A percentile compares a stretch with the other conserved stretches of the same genome.
Conservation (phyloP, 2,329 filamentous ascomycete species). For the Cercospora canescens region DNA sequence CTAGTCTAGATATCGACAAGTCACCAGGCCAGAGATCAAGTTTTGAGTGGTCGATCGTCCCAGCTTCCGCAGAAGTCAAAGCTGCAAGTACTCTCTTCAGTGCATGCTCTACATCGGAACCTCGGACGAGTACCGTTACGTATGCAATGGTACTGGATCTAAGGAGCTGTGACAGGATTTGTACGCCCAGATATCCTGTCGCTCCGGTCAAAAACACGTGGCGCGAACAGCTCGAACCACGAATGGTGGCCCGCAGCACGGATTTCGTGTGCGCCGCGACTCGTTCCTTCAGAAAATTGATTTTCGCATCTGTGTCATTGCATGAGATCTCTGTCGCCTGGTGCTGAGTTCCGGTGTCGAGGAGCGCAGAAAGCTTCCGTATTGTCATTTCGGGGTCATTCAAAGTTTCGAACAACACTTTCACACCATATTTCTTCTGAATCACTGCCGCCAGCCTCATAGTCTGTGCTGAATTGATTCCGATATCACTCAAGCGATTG, state of each 20-base stretch:
- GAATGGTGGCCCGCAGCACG: not conserved
- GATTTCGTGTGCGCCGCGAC: not conserved
- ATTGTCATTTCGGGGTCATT: not conserved
- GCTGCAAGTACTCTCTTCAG: not conserved
- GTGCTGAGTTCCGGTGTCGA: not conserved
- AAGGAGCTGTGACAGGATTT: not conserved
- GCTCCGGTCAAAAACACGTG: not conserved
- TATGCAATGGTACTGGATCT: not conserved
- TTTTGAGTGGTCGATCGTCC: not conserved
- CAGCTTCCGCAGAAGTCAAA: not conserved
- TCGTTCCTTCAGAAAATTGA: not conserved
- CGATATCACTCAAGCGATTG: constrained; percentile 2
- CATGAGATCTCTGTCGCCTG: not conserved
- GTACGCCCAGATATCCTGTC: not conserved
- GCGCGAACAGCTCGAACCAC: not conserved
- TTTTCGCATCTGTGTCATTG: not conserved
- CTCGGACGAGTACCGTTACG: not conserved
- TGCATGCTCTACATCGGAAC: not conserved
- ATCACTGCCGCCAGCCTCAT: constrained; percentile 6
- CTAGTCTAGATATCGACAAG: not conserved
- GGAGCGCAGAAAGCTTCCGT: not conserved
- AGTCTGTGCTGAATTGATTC: constrained; percentile 6
- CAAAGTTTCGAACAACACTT: not conserved
- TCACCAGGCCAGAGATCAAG: not conserved
- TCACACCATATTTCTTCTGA: not conserved